Base-by-base conservation (phyloP, 176 grass and related monocot genomes). In the Rhynchospora pubera region DNA sequence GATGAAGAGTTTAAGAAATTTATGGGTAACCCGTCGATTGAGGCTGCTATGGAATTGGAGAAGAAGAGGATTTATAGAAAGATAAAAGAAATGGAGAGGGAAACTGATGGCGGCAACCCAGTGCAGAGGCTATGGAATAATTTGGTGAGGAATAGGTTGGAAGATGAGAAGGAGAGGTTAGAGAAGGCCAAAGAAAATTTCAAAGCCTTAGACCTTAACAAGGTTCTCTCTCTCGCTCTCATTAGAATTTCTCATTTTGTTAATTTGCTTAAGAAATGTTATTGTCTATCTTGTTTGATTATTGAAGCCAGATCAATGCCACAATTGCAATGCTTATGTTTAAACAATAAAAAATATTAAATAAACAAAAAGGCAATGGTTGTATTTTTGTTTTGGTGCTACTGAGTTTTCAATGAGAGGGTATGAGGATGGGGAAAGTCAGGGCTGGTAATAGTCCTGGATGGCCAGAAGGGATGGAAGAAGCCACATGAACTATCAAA, bases 1-100 rank as follows among this genome's bases (percentile, higher is more conserved):
- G 96, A 98, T 66, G 96, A 94, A 83, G 96, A 98, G 84, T 98
- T 98, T 87, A 98, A 91, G 90, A 94, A 85, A 78, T 98, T 98
- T 85, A 98, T 98, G 95, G 92, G 96, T 1, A 98, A 98, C 81
- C 95, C 95, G 8, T 94, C 96, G 22, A 98, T 98, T 55, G 90
- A 94, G 85, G 92, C 96, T 2, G 92, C 96, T 68, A 89, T 98
- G 84, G 92, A 98, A 85, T 63, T 98, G 34, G 96, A 98, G 96
- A 98, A 98, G 90, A 85, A 98, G 82, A 79, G 96, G 81, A 86
- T 91, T 43, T 91, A 94, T 83, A 82, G 92, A 81, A 94, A 85
- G 82, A 85, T 94, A 60, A 91, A 86, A 16, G 82, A 94, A 86
- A 87, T 98, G 77, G 95, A 98, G 80, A 90, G 88, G 81, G 90